Evolutionary conservation across 2,329 filamentous ascomycete species (phyloP).

Genomic region (Cladorrhinum sp.): DNA sequence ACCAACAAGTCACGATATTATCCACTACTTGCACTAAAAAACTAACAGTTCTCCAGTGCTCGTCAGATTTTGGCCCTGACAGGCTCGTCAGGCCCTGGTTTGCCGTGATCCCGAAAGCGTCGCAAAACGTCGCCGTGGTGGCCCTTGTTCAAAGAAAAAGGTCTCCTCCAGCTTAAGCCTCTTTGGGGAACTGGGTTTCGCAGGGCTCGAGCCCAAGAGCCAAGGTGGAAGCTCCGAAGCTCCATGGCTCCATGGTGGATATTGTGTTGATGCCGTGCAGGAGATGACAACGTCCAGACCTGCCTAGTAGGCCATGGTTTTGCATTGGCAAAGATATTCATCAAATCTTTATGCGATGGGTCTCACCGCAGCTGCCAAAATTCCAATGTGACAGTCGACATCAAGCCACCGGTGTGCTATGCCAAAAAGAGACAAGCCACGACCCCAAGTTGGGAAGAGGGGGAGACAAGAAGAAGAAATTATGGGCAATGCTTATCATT

Average conservation of each 20-base stretch:
- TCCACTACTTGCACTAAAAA: not conserved
- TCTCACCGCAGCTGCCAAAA: conserved; percentile 3
- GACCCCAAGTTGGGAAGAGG: conserved; percentile 9
- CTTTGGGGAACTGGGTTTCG: conserved; percentile 14
- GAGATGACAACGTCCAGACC: conserved; percentile 6
- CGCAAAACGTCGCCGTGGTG: conserved; percentile 1
- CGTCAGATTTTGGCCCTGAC: not conserved
- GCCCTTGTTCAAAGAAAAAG: conserved; percentile 8
- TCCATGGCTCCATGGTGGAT: conserved; percentile 4
- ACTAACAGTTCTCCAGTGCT: not conserved
- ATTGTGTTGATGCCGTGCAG: conserved; percentile 4
- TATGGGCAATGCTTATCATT: conserved; percentile 6
- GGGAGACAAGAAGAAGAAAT: conserved; percentile 7
- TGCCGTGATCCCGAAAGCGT: conserved; percentile 23
- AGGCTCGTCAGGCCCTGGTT: conserved; percentile 18
- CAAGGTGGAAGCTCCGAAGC: conserved; percentile 11
- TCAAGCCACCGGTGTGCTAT: conserved; percentile 6
- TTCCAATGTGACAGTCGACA: conserved; percentile 6
- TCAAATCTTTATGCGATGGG: conserved; percentile 11
- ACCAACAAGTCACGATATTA: not conserved
- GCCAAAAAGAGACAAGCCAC: conserved; percentile 14
- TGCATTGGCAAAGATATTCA: conserved; percentile 6
- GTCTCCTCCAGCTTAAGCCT: conserved; percentile 12
- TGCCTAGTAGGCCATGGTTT: conserved; percentile 10
- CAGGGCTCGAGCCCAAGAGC: conserved; percentile 1